A percentile compares a stretch with the other conserved stretches of the same genome.
phyloP scores from a whole-genome alignment of 1,284 basidiomycete species.

The Phellopilus nigrolimitatus region DNA sequence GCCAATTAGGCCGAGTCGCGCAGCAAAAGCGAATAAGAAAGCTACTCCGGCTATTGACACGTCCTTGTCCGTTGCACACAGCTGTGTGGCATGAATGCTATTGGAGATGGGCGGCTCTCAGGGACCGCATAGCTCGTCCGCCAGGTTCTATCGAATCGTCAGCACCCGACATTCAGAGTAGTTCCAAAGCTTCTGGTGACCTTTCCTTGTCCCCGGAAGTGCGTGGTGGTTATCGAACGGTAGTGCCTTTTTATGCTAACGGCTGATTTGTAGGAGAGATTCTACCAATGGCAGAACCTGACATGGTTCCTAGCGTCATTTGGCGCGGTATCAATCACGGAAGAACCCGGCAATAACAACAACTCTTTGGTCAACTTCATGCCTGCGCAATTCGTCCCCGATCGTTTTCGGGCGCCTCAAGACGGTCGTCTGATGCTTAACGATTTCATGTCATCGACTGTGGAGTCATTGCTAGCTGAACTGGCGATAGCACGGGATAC shows the following conservation, averaged over 20 bases:
- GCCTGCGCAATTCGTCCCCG: constrained; percentile 60
- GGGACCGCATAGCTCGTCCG: constrained; percentile 38
- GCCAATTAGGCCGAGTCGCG: constrained; percentile 53
- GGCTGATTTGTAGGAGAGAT: constrained; percentile 51
- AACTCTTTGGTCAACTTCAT: constrained; percentile 50
- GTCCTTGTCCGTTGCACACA: constrained; percentile 60
- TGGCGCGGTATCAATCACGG: constrained; percentile 61
- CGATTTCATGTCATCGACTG: constrained; percentile 64
- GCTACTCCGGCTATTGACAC: constrained; percentile 58
- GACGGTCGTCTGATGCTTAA: constrained; percentile 55
- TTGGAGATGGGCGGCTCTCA: constrained; percentile 56
- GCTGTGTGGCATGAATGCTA: constrained; percentile 83
- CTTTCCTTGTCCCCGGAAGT: constrained; percentile 39
- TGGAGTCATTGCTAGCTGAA: constrained; percentile 62
- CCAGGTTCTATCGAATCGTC: neutral
- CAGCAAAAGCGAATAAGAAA: constrained; percentile 80
- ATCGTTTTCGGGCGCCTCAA: constrained; percentile 58
- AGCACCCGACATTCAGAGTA: constrained; percentile 15
- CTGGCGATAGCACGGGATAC: constrained; percentile 66
- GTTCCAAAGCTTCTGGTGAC: constrained; percentile 27
- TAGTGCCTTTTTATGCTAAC: neutral
- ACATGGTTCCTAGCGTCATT: constrained; percentile 77
- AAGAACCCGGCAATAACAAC: constrained; percentile 38
- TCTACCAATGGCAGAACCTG: constrained; percentile 84
- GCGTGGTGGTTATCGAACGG: constrained; percentile 1